phyloP scores from a whole-genome alignment of 371 early-diverging fungal genomes.

The Mucor lusitanicus region DNA sequence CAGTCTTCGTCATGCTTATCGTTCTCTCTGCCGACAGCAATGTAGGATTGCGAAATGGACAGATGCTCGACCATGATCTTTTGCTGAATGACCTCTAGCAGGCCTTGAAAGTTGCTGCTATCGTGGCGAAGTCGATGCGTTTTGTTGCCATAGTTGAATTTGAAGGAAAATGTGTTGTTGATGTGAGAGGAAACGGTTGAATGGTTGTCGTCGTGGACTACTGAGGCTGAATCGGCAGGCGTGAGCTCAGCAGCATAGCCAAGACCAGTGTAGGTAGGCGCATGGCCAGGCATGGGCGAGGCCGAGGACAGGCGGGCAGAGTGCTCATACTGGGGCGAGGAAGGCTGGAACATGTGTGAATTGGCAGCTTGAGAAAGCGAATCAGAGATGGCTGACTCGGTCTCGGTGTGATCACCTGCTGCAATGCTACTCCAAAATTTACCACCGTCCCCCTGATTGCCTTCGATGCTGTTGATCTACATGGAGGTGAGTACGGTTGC shows the following conservation, averaged over 20 bases:
- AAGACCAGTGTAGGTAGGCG: slow-evolving; percentile 24
- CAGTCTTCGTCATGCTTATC: slow-evolving; percentile 29
- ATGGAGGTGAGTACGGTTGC: not conserved
- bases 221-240: slow-evolving; percentile 35
- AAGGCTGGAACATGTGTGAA: slow-evolving; percentile 35
- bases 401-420: slow-evolving; percentile 48
- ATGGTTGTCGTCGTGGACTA: slow-evolving; percentile 31
- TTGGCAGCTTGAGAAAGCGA: slow-evolving; percentile 45
- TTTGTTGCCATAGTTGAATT: slow-evolving; percentile 68
- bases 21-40: slow-evolving; percentile 7
- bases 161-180: slow-evolving; percentile 68
- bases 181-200: slow-evolving; percentile 30
- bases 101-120: slow-evolving; percentile 46
- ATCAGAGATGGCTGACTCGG: slow-evolving; percentile 52
- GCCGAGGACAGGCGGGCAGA: not conserved
- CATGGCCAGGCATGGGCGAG: slow-evolving; percentile 31
- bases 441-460: slow-evolving; percentile 43
- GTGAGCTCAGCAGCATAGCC: slow-evolving; percentile 40
- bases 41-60: slow-evolving; percentile 30
- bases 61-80: slow-evolving; percentile 33
- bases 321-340: slow-evolving; percentile 17
- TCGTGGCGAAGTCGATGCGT: slow-evolving; percentile 75
- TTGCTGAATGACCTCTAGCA: slow-evolving; percentile 51
- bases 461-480: slow-evolving; percentile 43
- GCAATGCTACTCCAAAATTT: slow-evolving; percentile 57